Base-by-base conservation (phyloP, 1,284 basidiomycete species). In the Jaminaea rosea region DNA sequence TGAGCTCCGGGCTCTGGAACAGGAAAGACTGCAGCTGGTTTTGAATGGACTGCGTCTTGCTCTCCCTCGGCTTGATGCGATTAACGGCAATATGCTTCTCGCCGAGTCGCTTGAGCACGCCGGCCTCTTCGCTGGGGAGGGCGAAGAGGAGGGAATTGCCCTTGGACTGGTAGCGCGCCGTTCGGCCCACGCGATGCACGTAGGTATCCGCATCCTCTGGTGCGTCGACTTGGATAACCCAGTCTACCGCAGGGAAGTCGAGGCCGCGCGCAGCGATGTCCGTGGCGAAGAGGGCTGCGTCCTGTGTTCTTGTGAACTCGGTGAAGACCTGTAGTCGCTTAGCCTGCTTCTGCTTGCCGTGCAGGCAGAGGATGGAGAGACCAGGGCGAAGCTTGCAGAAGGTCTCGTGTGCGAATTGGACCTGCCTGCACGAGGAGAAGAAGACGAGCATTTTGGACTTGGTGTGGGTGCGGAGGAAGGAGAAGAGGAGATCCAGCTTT, bases 161-260 rank as follows among this genome's bases (percentile, higher is more conserved):
- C 34, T 86, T 84, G 58, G 85, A 85, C 67, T 92, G 84, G 73
- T 97, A 97, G 44, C 93, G 80, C 31, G 93, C 94, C 8, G 93
- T 99, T 48, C 93, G 80, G 1, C 93, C 93, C 1, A 98, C 93
- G 23, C 93, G 84, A 75, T 99, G 93, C 44, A 98, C 90, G 75
- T 99, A 98, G 10, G 90, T 96, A 56, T 94, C 92, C n/a, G 86
- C 88, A 69, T 97, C 92, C 76, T 98, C 93, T 0, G 93, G 93
- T 23, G 87, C 89, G 75, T 99, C 93, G n/a, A 92, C 79, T 75
- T 99, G 94, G 29, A 98, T 75, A 10, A 99, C 93, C 93, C 94
- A 98, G 75, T 96, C 89, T 24, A 99, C 85, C 0, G 87, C 82
- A 2, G 94, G 92, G 74, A 99, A 98, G 76, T 99, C 94, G 53